Base-by-base conservation (phyloP, 345 rosid species). In the Syzygium aqueum region DNA sequence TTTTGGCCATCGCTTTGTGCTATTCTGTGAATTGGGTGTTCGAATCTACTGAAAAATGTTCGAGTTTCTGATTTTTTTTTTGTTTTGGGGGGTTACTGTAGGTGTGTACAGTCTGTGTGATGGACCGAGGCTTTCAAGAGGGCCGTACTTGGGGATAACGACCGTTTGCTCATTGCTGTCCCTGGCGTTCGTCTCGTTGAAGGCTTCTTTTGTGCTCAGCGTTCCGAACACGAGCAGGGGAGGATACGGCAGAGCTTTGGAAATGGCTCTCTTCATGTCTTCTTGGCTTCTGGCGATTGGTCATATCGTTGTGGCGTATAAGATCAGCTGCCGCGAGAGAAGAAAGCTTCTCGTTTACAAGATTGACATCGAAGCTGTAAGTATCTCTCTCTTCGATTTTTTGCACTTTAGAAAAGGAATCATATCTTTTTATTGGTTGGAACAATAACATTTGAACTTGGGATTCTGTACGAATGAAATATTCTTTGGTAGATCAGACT, bases 281-380 rank as follows among this genome's bases (percentile, higher is more conserved):
- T 97, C 99, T 5, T 54, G 93, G 77, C 88, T 89, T 51, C 85
- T 97, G 89, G 98, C 99, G 0, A 88, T 95, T 67, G 99, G 93
- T 22, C 99, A 96, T 73, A 85, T 97, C 59, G 85, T 92, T 67
- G 98, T 93, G 15, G 99, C 99, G 0, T 96, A 97, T 82, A 89
- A 96, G 92, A 97, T 95, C 51, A 95, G 99, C 87, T 97, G 99
- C 91, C 91, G 96, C 87, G 99, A 95, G 85, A 93, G 98, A 91
- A 93, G 96, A 89, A 97, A 97, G 89, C 98, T 97, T 57, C 92
- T 95, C 67, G 99, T 97, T 33, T 97, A 93, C 93, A 96, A 94
- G 91, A 97, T 97, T 88, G 99, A 96, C 92, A 96, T 95, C 33
- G 99, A 97, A 96, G 96, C 99, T 40, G 99, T 96, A 93, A 95